These are phyloP conservation scores for Populus deltoides DNA, from an alignment of 345 rosid species.

Conservation along the genomic window DNA sequence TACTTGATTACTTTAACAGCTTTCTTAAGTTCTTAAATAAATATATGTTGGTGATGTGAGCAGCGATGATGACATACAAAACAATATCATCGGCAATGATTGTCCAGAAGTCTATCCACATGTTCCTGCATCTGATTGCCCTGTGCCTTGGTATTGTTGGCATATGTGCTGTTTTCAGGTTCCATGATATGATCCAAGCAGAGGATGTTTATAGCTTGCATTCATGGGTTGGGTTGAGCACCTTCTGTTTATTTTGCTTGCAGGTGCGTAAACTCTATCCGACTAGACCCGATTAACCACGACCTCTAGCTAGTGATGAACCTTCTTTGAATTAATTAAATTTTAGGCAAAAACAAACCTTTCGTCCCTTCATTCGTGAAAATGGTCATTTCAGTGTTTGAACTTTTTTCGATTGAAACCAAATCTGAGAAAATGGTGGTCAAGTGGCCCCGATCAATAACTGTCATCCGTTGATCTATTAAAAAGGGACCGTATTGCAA, in stretches of 20 bases:
- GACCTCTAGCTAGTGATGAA: too few relatives aligned
- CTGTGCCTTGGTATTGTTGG: conserved; percentile 63
- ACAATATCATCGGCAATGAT: conserved; percentile 27
- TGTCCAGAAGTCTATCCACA: conserved; percentile 48
- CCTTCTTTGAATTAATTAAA: too few relatives aligned
- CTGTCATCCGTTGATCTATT: too few relatives aligned
- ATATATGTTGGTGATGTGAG: background rate
- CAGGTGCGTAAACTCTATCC: conserved; percentile 42
- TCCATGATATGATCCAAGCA: conserved; percentile 46
- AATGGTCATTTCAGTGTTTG: too few relatives aligned
- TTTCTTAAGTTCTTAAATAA: background rate
- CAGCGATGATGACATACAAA: conserved; percentile 89
- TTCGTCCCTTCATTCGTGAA: too few relatives aligned
- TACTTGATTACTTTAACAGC: background rate
- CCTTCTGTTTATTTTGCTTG: conserved; percentile 55
- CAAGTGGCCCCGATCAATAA: too few relatives aligned
- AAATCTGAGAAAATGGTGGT: too few relatives aligned
- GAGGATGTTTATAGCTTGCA: conserved; percentile 64
- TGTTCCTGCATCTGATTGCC: conserved; percentile 55
- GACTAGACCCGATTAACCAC: too few relatives aligned
- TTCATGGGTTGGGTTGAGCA: conserved; percentile 76
- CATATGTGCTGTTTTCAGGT: conserved; percentile 73
- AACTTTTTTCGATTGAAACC: too few relatives aligned
- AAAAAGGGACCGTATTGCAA: background rate
- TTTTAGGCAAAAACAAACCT: too few relatives aligned